phyloP scores from a whole-genome alignment of 2,329 filamentous ascomycete species.

The Stachybotrys chlorohalonatus region DNA sequence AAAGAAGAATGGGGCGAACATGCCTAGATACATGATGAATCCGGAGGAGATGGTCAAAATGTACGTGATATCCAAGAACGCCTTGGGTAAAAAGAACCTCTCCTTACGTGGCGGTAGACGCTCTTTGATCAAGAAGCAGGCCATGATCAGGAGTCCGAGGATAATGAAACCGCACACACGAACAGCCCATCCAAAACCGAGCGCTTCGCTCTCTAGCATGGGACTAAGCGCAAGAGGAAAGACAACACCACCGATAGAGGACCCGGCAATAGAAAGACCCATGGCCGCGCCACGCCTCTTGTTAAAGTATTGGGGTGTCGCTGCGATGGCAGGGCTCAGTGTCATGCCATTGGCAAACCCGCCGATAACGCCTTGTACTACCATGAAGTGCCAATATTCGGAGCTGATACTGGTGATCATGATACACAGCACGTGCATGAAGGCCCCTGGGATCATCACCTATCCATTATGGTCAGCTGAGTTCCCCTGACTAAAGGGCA shows the following conservation, averaged over 20 bases:
- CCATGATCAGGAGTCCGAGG: constrained; percentile 30
- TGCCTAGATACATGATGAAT: constrained; percentile 27
- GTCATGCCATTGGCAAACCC: background rate
- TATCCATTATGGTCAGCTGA: no score
- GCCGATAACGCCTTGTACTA: background rate
- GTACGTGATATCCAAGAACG: constrained; percentile 19
- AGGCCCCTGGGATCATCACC: no score
- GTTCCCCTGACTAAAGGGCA: no score
- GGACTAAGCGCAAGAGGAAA: constrained; percentile 38
- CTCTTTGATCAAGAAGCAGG: constrained; percentile 20
- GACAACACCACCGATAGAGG: constrained; percentile 28
- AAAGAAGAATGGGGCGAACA: constrained; percentile 20
- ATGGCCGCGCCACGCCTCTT: background rate
- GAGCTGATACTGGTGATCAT: no score
- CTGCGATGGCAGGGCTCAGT: background rate
- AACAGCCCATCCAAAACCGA: constrained; percentile 44
- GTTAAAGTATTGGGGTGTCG: background rate
- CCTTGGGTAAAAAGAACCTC: constrained; percentile 28
- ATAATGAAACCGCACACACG: constrained; percentile 43
- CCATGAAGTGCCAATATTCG: background rate
- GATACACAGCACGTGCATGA: no score
- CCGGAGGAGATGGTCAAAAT: constrained; percentile 1
- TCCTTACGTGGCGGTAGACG: constrained; percentile 23
- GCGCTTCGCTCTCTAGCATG: constrained; percentile 29
- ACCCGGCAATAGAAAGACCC: background rate